Base-by-base conservation (phyloP, 176 grass and related monocot genomes). In the Metroxylon sagu region DNA sequence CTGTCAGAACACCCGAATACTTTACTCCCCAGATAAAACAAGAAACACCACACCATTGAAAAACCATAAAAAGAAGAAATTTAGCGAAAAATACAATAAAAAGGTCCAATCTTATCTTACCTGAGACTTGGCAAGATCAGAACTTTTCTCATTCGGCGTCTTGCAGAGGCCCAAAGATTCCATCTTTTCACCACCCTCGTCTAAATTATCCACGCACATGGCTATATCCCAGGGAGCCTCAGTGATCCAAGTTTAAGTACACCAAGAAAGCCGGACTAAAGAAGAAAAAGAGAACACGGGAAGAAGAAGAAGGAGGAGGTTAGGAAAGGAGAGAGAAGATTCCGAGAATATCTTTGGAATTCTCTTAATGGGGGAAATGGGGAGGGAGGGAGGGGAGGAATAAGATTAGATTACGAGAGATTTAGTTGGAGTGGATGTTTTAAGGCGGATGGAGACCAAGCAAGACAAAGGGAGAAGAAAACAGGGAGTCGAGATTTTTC, bases 181-280 rank as follows among this genome's bases (percentile, higher is more conserved):
- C 27, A 49, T 54, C 52, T 56, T 74, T 54, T 54, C 79, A 27
- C 62, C 35, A 6, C 77, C 64, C 52, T 65, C 82, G 29, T 83
- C 92, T 49, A 85, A 66, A 27, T 79, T 88, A 52, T 98, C 85
- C 73, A 92, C 65, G 59, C 81, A 85, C 93, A 98, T 92, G 71
- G 50, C 77, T 43, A 43, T 2, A 43, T 10, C 8, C 3, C 35
- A 3, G 12, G 35, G 35, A 43, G 35, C 35, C 2, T 43, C 35
- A 3, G 35, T 14, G 35, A 43, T 43, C 35, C 35, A 43, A 43
- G 21, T 23, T 23, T 23, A 23, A 23, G 6, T 8, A 35, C 8
- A 8, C 30, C 30, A 35, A 35, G 35, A 43, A 43, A 43, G 35
- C 35, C 35, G 35, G 3, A 43, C 35, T 2, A 43, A 12, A 43